Conservation (phyloP, 2,329 filamentous ascomycete species). For the Arthrinium phaeospermum region DNA sequence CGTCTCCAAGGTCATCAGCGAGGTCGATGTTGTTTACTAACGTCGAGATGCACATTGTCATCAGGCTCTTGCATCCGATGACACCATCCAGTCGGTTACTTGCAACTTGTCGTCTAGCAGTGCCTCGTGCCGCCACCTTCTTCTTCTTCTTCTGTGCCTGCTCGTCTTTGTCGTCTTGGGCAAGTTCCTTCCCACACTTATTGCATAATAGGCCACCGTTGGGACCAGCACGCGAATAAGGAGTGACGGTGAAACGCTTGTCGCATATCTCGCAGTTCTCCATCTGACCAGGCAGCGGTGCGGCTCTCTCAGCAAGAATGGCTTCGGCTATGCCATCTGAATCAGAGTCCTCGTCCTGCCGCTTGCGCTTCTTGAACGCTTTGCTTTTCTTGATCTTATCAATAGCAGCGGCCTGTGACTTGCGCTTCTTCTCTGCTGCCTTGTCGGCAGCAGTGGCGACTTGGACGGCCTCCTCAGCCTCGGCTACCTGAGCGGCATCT, state of each 20-base stretch:
- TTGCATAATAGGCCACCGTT: constrained; percentile 86
- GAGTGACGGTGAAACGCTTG: constrained; percentile 91
- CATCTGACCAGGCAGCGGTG: constrained; percentile 79
- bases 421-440: constrained; percentile 51
- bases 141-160: constrained; percentile 62
- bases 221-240: constrained; percentile 82
- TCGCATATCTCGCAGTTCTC: constrained; percentile 86
- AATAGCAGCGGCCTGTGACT: constrained; percentile 60
- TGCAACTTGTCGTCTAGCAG: constrained; percentile 75
- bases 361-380: constrained; percentile 60
- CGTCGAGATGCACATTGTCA: constrained; percentile 67
- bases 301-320: constrained; percentile 52
- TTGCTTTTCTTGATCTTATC: constrained; percentile 69
- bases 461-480: constrained; percentile 23
- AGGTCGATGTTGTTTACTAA: constrained; percentile 67
- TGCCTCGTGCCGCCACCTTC: constrained; percentile 54
- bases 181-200: constrained; percentile 77
- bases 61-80: constrained; percentile 71
- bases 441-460: constrained; percentile 23
- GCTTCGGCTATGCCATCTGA: constrained; percentile 55
- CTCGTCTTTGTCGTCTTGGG: constrained; percentile 66
- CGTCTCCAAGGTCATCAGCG: constrained; percentile 66
- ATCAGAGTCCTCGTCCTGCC: constrained; percentile 42
- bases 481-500: constrained; percentile 21
- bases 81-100: constrained; percentile 85